Conservation (phyloP, 108 stramenopile species). For the Schizochytrium sp. region DNA sequence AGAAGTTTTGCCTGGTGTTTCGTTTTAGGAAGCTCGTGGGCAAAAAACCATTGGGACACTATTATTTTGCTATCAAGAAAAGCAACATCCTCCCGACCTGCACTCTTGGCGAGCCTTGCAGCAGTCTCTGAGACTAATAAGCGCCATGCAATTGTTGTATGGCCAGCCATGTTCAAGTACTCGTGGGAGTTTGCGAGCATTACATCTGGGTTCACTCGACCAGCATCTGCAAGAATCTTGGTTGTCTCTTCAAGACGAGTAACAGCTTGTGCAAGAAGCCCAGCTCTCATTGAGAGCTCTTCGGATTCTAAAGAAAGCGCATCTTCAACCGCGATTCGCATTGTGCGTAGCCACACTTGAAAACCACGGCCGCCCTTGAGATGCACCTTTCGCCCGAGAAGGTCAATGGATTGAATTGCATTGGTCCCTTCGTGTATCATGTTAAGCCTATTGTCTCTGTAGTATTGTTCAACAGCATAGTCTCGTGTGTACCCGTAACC, state of each 20-base stretch:
- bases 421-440: constrained; percentile 67
- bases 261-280: background rate
- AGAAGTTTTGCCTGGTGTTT: constrained; percentile 51
- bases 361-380: constrained; percentile 58
- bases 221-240: background rate
- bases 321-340: background rate
- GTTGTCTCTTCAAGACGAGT: constrained; percentile 50
- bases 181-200: constrained; percentile 61
- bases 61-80: constrained; percentile 62
- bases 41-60: constrained; percentile 62
- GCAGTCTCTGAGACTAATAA: constrained; percentile 47
- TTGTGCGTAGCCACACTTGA: background rate
- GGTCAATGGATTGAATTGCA: constrained; percentile 65
- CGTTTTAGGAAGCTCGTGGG: constrained; percentile 64
- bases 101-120: constrained; percentile 20
- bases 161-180: constrained; percentile 63
- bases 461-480: constrained; percentile 65
- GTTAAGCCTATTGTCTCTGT: constrained; percentile 62
- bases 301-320: background rate
- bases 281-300: background rate
- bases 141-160: constrained; percentile 59
- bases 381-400: constrained; percentile 66
- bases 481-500: constrained; percentile 67
- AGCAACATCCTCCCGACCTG: constrained; percentile 15
- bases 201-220: background rate